A percentile compares a stretch with the other conserved stretches of the same genome.
Evolutionary conservation across 2,329 filamentous ascomycete genomes (phyloP).

Genomic region (Ophiobolus disseminans): DNA sequence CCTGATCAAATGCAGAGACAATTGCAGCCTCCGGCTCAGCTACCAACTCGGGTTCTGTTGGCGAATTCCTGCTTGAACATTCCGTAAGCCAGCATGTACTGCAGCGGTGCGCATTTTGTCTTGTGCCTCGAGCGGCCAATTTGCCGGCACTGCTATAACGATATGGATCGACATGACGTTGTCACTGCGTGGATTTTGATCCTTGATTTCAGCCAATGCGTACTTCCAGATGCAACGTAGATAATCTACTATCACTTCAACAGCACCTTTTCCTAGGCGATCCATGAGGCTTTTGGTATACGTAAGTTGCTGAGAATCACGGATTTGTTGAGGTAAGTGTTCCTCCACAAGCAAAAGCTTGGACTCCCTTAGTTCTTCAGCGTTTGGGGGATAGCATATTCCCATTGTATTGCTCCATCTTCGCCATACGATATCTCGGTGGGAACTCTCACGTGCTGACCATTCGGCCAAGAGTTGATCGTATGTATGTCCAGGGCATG

Average conservation of each 20-base stretch:
- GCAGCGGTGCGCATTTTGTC: conserved; percentile 9
- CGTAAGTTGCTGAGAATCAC: neutral
- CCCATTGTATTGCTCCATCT: conserved; percentile 11
- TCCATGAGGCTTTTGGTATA: conserved; percentile 2
- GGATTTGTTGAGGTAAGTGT: conserved; percentile 2
- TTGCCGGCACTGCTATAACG: conserved; percentile 12
- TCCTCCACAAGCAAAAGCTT: conserved; percentile 14
- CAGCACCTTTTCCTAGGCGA: conserved; percentile 2
- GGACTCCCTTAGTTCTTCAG: conserved; percentile 11
- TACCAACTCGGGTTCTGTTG: conserved; percentile 6
- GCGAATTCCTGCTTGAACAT: neutral
- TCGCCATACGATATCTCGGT: conserved; percentile 10
- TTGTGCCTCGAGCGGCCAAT: conserved; percentile 11
- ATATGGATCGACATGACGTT: conserved; percentile 11
- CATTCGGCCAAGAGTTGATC: conserved; percentile 7
- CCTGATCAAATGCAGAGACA: conserved; percentile 5
- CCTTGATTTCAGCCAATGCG: conserved; percentile 6
- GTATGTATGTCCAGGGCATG: neutral
- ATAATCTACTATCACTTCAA: conserved; percentile 13
- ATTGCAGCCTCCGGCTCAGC: conserved; percentile 10
- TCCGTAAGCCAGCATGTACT: neutral
- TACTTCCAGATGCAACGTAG: conserved; percentile 10
- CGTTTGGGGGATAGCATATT: conserved; percentile 10
- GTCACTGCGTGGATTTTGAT: neutral
- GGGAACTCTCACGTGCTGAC: conserved; percentile 10